A percentile compares a stretch with the other conserved stretches of the same genome.
phyloP scores from a whole-genome alignment of 306 rosid species.

The Prosopis cineraria region DNA sequence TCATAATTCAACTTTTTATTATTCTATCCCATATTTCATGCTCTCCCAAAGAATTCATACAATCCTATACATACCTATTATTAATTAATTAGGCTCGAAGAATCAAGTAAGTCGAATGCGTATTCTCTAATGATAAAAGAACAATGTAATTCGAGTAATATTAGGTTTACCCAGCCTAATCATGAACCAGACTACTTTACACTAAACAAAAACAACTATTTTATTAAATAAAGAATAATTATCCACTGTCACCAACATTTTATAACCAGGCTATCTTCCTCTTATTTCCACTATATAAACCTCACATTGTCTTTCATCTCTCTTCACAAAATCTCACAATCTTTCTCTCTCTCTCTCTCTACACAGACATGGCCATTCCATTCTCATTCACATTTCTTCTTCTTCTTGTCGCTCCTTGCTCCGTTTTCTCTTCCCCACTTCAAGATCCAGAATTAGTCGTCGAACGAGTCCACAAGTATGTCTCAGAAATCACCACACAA shows the following conservation, averaged over 20 bases:
- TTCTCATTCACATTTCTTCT: constrained; percentile 37
- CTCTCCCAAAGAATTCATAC: neutral
- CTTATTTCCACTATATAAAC: constrained; percentile 49
- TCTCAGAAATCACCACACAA: neutral
- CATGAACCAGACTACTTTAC: neutral
- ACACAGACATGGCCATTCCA: constrained; percentile 55
- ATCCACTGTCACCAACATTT: constrained; percentile 20
- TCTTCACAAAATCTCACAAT: constrained; percentile 41
- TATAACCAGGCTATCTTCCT: constrained; percentile 15
- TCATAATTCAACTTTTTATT: neutral
- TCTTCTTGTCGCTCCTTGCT: constrained; percentile 41
- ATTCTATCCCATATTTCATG: too few species aligned
- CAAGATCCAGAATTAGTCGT: constrained; percentile 65
- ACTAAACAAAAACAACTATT: too few species aligned
- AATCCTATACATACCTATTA: too few species aligned
- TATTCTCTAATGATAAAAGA: neutral
- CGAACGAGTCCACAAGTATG: constrained; percentile 66
- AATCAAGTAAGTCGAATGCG: neutral
- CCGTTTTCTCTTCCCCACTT: constrained; percentile 60
- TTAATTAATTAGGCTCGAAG: too few species aligned
- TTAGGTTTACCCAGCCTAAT: neutral
- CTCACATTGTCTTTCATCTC: constrained; percentile 26
- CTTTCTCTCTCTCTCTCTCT: neutral
- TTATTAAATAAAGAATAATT: too few species aligned
- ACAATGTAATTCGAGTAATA: neutral